Evolutionary conservation across 2,329 filamentous ascomycete species (phyloP).

Genomic region (Cercospora sesami): DNA sequence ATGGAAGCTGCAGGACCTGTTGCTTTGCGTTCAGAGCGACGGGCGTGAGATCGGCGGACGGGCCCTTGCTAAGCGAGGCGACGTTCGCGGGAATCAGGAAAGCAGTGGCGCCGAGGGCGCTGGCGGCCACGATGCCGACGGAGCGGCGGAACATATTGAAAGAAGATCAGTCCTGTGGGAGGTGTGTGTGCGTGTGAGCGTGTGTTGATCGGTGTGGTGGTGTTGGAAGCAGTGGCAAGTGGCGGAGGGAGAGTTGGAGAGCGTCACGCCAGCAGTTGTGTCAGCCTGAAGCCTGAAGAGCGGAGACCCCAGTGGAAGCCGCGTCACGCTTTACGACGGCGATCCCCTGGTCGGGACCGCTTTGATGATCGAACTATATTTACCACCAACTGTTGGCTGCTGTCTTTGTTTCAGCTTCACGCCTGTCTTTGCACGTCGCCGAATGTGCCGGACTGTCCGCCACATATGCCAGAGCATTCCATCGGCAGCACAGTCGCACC

Average conservation of each 20-base stretch:
- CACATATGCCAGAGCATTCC: neutral
- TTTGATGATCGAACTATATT: neutral
- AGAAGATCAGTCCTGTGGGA: constrained; percentile 19
- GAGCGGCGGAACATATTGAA: constrained; percentile 37
- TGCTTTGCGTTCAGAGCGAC: constrained; percentile 41
- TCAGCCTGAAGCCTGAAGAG: neutral
- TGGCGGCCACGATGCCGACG: constrained; percentile 34
- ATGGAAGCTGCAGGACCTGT: constrained; percentile 54
- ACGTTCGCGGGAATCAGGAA: constrained; percentile 56
- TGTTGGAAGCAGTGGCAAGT: neutral
- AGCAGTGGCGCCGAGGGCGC: constrained; percentile 41
- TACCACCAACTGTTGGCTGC: neutral
- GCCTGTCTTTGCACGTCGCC: neutral
- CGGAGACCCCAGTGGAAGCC: neutral
- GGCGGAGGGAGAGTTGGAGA: neutral
- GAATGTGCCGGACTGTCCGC: neutral
- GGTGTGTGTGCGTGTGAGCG: neutral
- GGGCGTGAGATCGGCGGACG: constrained; percentile 10
- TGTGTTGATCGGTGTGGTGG: neutral
- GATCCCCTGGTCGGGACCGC: neutral
- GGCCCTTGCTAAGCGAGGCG: constrained; percentile 45
- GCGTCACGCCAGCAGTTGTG: neutral
- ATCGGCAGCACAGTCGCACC: neutral
- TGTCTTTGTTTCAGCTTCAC: neutral
- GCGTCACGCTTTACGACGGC: neutral